Base-by-base conservation (phyloP, 495 filamentous ascomycete species). In the Lasiosphaeria hispida region DNA sequence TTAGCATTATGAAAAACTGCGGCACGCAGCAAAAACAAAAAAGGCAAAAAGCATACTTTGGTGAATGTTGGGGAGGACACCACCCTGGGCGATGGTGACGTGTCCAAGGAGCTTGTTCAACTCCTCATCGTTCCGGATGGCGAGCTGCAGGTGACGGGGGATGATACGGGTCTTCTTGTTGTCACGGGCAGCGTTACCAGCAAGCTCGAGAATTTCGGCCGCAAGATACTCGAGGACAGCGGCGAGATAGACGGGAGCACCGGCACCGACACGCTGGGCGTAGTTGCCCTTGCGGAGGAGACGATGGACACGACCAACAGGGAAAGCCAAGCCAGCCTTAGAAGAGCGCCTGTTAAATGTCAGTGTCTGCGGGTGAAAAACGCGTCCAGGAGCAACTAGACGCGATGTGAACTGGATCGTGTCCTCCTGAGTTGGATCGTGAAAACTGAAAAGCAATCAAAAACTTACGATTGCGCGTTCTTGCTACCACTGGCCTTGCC, bases 121-220 rank as follows among this genome's bases (percentile, higher is more conserved):
- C 77, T 98, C 94, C 85, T 98, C 92, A 77, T 98, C 94, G 77
- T 97, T 97, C 65, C 94, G 89, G 82, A 98, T 98, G 76, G 94
- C 94, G 69, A 98, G 92, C 82, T 98, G 94, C 48, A 98, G 88
- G 79, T 98, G 94, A 75, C 94, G 92, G 62, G 94, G 94, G 65
- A 97, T 98, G 83, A 98, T 98, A 89, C 94, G 91, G 60, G 93
- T 98, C 87, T 97, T 97, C 91, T 98, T 98, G 88, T 97, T 97
- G 79, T 98, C 94, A 73, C 94, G 93, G 57, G 94, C 94, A 63
- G 94, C 94, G 74, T 98, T 98, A 69, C 94, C 94, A 74, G 94
- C 94, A 79, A 98, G 82, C 80, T 98, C 94, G 73, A 98, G 92
- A 59, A 98, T 97, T 78, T 98, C 94, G 60, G 94, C 94, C 60